Evolutionary conservation across 2,329 filamentous ascomycete species (phyloP).

Genomic region (Botrytis aclada): DNA sequence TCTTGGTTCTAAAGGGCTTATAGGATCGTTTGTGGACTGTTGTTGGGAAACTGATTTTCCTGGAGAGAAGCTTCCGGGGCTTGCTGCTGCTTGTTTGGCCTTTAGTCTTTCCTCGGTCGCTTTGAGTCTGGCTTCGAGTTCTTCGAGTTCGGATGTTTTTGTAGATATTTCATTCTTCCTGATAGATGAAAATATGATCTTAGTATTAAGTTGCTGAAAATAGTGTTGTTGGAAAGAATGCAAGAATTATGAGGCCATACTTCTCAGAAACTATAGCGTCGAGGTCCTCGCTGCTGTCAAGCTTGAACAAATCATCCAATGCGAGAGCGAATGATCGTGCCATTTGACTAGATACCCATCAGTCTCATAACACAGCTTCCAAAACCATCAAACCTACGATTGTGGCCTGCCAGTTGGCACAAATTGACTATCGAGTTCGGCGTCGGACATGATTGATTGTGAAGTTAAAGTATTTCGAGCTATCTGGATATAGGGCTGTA

Average conservation of each 20-base stretch:
- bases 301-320: slow-evolving; percentile 83
- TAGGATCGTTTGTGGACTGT: not conserved
- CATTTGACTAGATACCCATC: slow-evolving; percentile 61
- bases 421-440: slow-evolving; percentile 74
- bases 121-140: slow-evolving; percentile 77
- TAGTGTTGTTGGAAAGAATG: slow-evolving; percentile 9
- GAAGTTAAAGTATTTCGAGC: not conserved
- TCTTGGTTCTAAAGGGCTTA: slow-evolving; percentile 15
- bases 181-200: slow-evolving; percentile 17
- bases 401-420: slow-evolving; percentile 72
- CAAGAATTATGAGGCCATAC: slow-evolving; percentile 45
- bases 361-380: slow-evolving; percentile 11
- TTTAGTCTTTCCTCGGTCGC: slow-evolving; percentile 80
- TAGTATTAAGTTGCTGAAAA: not conserved
- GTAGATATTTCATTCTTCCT: slow-evolving; percentile 78
- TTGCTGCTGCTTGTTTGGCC: slow-evolving; percentile 19
- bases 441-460: slow-evolving; percentile 49
- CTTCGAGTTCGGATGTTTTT: slow-evolving; percentile 77
- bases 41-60: not conserved
- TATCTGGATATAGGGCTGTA: slow-evolving; percentile 13
- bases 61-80: slow-evolving; percentile 14
- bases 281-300: slow-evolving; percentile 74
- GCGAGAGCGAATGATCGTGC: slow-evolving; percentile 83
- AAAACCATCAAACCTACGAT: slow-evolving; percentile 60
- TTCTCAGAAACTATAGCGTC: slow-evolving; percentile 76